Evolutionary conservation across 352 stramenopile genomes (phyloP), one percentile per base, ranked within the genome.

Genomic region (Phytophthora agathidicida): DNA sequence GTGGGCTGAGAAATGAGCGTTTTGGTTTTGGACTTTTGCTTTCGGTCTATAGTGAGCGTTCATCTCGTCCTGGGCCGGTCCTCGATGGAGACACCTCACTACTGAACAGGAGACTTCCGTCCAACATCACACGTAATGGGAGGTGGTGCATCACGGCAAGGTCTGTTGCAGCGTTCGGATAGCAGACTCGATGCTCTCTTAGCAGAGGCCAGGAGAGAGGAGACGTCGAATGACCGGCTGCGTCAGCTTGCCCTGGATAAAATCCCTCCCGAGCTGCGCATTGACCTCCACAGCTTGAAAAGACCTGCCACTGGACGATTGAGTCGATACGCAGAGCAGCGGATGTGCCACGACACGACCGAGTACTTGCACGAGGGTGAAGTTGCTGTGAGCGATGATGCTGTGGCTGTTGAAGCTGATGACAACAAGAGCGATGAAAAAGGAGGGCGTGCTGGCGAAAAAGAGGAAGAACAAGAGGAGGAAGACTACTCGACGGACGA

Each of bases 401-500:
- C n/a, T 5, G 10, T 14, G 23, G 16, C 1, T 19, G 43, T 20
- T 11, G 23, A 37, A 14, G 33, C 44, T 2, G 52, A 58, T n/a
- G n/a, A n/a, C n/a, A n/a, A n/a, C n/a, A n/a, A n/a, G n/a, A n/a
- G n/a, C n/a, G n/a, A n/a, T 22, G 47, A 71, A 31, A 66, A 55
- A 9, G 30, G 16, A 3, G 31, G 45, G 20, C 42, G 16, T 32
- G 16, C 42, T 11, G 27, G 9, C 4, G 28, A 53, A 26, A n/a
- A 26, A 17, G 55, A 57, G 23, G 43, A 49, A 17, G 58, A 57
- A n/a, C n/a, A n/a, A 0, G 52, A 62, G 9, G 54, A 70, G 3
- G 62, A 75, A 24, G 30, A 42, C 7, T 83, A 82, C 33, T 80
- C 73, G 2, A 63, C 75, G 13, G 73, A 85, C 14, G 54, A 65